Evolutionary conservation across 2,329 filamentous ascomycete species (phyloP), one percentile per base, ranked within the genome.

Genomic region (Pyrenochaeta sp.): DNA sequence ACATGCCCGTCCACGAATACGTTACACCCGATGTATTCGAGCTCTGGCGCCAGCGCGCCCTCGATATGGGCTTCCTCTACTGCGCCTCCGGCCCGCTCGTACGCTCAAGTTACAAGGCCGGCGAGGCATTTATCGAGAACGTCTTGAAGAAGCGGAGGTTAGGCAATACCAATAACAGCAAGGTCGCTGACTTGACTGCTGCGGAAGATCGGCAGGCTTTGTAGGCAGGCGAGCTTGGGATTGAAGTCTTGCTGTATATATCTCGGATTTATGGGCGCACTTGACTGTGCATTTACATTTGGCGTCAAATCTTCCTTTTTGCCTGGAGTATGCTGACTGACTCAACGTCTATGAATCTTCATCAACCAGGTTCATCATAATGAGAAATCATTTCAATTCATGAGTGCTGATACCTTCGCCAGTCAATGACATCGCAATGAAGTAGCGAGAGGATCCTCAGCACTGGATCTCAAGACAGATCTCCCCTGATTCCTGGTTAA

Each of bases 71-170:
- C 34, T 99, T 99, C 80, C 74, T 99, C 58, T 99, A 97, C 77
- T 96, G 91, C 69, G 94, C 94, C 10, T 94, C 89, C 44, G 94
- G 94, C 0, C 94, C 94, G 2, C 77, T 99, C 34, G 93, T 99
- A 17, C 83, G 94, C 48, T 96, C 91, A 58, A 95, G 89, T 32
- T 99, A 99, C 77, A 99, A 99, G 79, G 94, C 94, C 2, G 94
- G 94, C 24, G 94, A 99, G 77, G 90, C 91, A 1, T 99, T 99
- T 69, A 99, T 99, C 60, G 94, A 99, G 80, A 99, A 99, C 62
- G 93, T 99, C 14, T 76, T 99, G 48, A 89, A 90, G 74, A 96
- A 96, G 83, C 44, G 59, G 17, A 55, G 55, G 23, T 19, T 62
- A 15, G 59, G 55, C 7, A 47, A 38, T n/a, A 31, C 49, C 6